Evolutionary conservation across 1,284 basidiomycete genomes (phyloP), one percentile per base, ranked within the genome.

Genomic region (Blastosporella zonata): DNA sequence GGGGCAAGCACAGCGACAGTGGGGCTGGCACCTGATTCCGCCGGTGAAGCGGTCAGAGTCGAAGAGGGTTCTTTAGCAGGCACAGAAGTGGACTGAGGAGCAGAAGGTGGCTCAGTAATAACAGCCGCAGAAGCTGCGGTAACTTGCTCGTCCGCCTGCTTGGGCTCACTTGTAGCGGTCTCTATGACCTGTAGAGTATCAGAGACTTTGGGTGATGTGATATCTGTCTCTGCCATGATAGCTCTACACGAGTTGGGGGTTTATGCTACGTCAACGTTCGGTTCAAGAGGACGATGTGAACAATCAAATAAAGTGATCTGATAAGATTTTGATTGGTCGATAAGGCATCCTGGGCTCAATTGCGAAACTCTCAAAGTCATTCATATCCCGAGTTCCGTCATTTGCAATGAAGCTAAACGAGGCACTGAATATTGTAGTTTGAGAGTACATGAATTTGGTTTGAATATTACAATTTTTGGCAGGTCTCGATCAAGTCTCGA

Each of bases 301-400:
- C 35, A 27, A n/a, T 21, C 12, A 13, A 43, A 23, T 47, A 37
- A 12, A 18, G 28, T 15, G 29, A 53, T 55, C 47, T 39, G 51
- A 55, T 51, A 50, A 50, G 55, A 50, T 52, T 18, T 8, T 5
- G 18, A 35, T 15, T 23, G 18, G 42, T 21, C 13, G 42, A 10
- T n/a, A n/a, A n/a, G n/a, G n/a, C n/a, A n/a, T n/a, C n/a, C 9
- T 27, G 25, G 5, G 25, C 3, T 41, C 28, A 3, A 18, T 37
- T 18, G 6, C 6, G 35, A 5, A 4, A 13, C 21, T 20, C 17
- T 8, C 7, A 8, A 4, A 10, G 6, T 27, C 25, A 3, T 9
- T 9, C 6, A 10, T 7, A 7, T 13, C 13, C 29, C 29, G 13
- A 31, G 29, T n/a, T 31, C 13, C 25, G 6, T 27, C 25, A 5